Evolutionary conservation across 805 yeast genomes (phyloP).

Genomic region (Metschnikowia noctiluminum): DNA sequence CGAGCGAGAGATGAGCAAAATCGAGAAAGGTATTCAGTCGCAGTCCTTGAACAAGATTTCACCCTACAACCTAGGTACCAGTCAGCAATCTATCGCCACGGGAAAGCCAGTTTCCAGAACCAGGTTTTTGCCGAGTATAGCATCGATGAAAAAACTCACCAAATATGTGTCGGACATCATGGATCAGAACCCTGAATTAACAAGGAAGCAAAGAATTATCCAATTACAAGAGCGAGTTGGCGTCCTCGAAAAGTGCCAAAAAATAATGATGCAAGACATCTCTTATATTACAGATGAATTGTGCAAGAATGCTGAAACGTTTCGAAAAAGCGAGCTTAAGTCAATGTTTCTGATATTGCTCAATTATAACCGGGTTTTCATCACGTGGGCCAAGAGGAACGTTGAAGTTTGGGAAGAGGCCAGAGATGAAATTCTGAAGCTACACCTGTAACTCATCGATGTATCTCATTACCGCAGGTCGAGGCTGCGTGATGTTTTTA

Average conservation of each 20-base stretch:
- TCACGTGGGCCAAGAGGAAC: constrained; percentile 67
- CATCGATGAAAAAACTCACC: constrained; percentile 45
- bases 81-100: constrained; percentile 8
- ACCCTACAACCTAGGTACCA: constrained; percentile 14
- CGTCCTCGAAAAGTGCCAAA: constrained; percentile 50
- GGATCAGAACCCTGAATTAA: constrained; percentile 64
- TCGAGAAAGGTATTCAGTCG: constrained; percentile 24
- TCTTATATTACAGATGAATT: constrained; percentile 41
- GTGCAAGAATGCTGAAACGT: constrained; percentile 47
- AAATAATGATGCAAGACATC: constrained; percentile 39
- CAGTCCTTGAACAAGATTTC: constrained; percentile 22
- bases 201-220: constrained; percentile 51
- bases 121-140: constrained; percentile 46
- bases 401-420: constrained; percentile 67
- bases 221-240: constrained; percentile 49
- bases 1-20: constrained; percentile 28
- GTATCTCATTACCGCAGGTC: constrained; percentile 50
- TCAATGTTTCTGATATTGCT: constrained; percentile 50
- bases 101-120: constrained; percentile 10
- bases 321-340: constrained; percentile 48
- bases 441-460: constrained; percentile 11
- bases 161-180: constrained; percentile 55
- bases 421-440: constrained; percentile 33
- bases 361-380: constrained; percentile 53
- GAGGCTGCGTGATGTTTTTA: constrained; percentile 67